Evolutionary conservation across 257 asterid species (phyloP).

Genomic region (Petrea volubilis): DNA sequence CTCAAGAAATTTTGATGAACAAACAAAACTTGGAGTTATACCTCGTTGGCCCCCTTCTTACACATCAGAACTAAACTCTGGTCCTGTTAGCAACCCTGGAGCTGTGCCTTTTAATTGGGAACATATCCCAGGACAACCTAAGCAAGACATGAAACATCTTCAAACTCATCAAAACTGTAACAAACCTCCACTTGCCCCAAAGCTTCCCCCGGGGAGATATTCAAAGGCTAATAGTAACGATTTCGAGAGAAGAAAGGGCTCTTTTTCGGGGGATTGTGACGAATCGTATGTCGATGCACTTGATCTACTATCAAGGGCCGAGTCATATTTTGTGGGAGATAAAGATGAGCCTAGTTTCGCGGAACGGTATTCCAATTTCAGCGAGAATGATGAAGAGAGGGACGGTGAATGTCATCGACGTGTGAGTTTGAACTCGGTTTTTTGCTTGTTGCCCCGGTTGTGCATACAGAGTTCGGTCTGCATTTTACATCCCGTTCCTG

Average conservation of each 20-base stretch:
- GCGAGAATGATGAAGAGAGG: conserved; percentile 35
- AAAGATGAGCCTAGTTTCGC: conserved; percentile 63
- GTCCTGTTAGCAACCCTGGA: conserved; percentile 66
- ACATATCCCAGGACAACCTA: conserved; percentile 72
- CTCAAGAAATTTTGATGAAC: conserved; percentile 26
- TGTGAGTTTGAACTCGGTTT: conserved; percentile 35
- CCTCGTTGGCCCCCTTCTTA: conserved; percentile 40
- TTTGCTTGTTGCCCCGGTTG: conserved; percentile 70
- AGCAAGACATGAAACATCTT: conserved; percentile 32
- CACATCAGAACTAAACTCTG: conserved; percentile 63
- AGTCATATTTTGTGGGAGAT: conserved; percentile 52
- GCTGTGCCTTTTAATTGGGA: conserved; percentile 86
- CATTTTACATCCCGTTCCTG: conserved; percentile 50
- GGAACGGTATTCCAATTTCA: conserved; percentile 31
- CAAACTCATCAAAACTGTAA: conserved; percentile 8
- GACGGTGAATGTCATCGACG: conserved; percentile 37
- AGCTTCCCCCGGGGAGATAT: conserved; percentile 55
- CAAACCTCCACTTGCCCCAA: conserved; percentile 40
- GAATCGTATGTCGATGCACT: conserved; percentile 55
- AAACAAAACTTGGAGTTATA: conserved; percentile 6
- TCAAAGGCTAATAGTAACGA: conserved; percentile 22
- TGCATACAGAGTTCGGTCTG: conserved; percentile 49
- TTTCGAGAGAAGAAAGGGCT: conserved; percentile 20
- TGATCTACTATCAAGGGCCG: conserved; percentile 51
- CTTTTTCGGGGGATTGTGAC: conserved; percentile 38